Conservation (phyloP, 345 rosid genomes). For the Dipteronia dyeriana region DNA sequence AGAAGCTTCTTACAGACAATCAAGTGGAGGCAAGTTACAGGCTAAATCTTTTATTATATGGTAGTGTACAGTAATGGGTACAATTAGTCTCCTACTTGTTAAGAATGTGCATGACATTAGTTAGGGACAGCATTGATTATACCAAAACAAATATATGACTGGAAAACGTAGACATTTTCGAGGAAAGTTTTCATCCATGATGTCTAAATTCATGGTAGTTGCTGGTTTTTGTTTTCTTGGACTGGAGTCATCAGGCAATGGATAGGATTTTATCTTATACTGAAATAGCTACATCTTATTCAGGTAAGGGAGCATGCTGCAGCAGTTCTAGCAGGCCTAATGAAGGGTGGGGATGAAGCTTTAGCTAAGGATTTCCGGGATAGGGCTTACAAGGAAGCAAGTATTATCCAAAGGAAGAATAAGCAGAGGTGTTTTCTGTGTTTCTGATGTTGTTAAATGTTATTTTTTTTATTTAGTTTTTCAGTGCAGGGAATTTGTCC, state of each 20-base stretch:
- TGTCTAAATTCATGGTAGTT: conserved; percentile 11
- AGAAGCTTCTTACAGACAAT: conserved; percentile 76
- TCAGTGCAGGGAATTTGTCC: too few species aligned
- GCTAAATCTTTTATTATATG: conserved; percentile 14
- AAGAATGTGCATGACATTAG: not conserved
- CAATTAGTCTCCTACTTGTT: not conserved
- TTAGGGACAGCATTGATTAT: not conserved
- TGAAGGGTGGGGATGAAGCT: conserved; percentile 93
- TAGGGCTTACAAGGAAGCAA: conserved; percentile 80
- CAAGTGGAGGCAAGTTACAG: conserved; percentile 89
- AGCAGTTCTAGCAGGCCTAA: conserved; percentile 90
- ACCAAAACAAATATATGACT: not conserved
- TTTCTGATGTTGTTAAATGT: not conserved
- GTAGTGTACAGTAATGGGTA: conserved; percentile 9
- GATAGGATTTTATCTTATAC: conserved; percentile 10
- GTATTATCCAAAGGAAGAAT: conserved; percentile 54
- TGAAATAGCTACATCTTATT: conserved; percentile 18
- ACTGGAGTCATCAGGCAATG: conserved; percentile 12
- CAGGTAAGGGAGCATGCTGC: conserved; percentile 99
- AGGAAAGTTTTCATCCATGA: not conserved
- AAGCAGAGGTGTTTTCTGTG: conserved; percentile 50
- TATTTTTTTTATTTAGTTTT: too few species aligned
- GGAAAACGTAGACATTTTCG: not conserved
- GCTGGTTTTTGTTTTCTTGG: not conserved
- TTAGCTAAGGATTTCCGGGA: conserved; percentile 82